phyloP scores from a whole-genome alignment of 345 rosid species.

The Theobroma cacao region DNA sequence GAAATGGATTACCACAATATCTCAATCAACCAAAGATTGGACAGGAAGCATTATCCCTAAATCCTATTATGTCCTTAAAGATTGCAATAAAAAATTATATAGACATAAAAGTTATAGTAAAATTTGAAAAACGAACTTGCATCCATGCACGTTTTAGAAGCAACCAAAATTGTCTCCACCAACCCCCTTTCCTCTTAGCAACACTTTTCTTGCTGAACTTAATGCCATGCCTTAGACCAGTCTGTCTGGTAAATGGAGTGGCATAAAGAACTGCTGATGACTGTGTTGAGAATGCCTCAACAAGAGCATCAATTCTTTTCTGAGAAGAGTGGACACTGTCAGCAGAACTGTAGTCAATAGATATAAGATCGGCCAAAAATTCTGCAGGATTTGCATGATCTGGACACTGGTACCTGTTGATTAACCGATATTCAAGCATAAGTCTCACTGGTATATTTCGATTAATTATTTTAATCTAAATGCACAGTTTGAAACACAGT shows the following conservation, averaged over 20 bases:
- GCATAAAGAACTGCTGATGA: constrained; percentile 58
- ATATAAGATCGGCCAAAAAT: constrained; percentile 97
- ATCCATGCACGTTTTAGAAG: constrained; percentile 93
- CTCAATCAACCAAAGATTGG: constrained; percentile 2
- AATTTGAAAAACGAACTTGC: constrained; percentile 57
- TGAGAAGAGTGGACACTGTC: constrained; percentile 72
- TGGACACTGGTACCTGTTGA: constrained; percentile 73
- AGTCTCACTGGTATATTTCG: constrained; percentile 9
- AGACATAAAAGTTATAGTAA: not conserved
- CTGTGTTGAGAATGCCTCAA: constrained; percentile 71
- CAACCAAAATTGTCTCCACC: constrained; percentile 91
- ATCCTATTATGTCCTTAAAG: constrained; percentile 11
- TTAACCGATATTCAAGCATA: constrained; percentile 18
- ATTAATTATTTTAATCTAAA: not conserved
- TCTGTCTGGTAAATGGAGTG: constrained; percentile 51
- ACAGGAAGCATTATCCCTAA: not conserved
- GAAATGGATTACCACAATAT: not conserved
- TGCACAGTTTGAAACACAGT: not conserved
- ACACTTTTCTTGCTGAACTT: constrained; percentile 34
- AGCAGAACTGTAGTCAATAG: constrained; percentile 82
- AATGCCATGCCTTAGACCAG: constrained; percentile 30
- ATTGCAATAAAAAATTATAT: not conserved
- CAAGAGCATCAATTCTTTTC: constrained; percentile 87
- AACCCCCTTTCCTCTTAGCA: constrained; percentile 52
- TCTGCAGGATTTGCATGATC: constrained; percentile 96